Base-by-base conservation (phyloP, 192 early-diverging fungal genomes). In the Neocallimastix lanati region DNA sequence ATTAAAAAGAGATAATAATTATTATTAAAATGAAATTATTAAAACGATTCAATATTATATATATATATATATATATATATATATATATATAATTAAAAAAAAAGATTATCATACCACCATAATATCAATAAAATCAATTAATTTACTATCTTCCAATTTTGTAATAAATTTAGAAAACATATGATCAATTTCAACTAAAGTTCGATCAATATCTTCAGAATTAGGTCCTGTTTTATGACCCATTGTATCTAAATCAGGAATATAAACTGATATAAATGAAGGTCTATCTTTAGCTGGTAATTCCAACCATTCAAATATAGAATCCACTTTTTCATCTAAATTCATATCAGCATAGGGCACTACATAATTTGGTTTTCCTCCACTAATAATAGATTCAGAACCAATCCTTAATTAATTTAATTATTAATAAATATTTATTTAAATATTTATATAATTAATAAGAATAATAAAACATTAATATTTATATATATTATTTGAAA, bases 191-290 rank as follows among this genome's bases (percentile, higher is more conserved):
- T 50, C 40, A 4, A 50, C 18, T 11, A 33, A 79, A 15, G 15
- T 21, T 67, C 28, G 16, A 9, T 1, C 21, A 25, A 29, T 58
- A 15, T 77, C 27, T n/a, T 82, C 76, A 1, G 89, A 86, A 78
- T 94, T 84, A 0, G 92, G 92, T 0, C 95, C 95, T 80, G 81
- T 84, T 30, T 78, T 79, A 83, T 98, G 96, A 13, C 93, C 96
- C 5, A 87, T 87, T 36, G 83, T 78, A 84, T 98, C 96, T 13
- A 96, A 88, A 78, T 96, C 90, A 6, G 93, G 89, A 38, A 94
- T 86, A 81, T 98, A 98, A 6, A 92, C 85, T 3, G 91, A 87
- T 77, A 96, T 84, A 29, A 96, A 87, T 14, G 88, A 84, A 6
- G 96, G 95, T 15, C 96, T 88, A 36, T 86, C 81, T 18, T 87